phyloP scores from a whole-genome alignment of 768 basidiomycete species.

The Russula dissimulans region DNA sequence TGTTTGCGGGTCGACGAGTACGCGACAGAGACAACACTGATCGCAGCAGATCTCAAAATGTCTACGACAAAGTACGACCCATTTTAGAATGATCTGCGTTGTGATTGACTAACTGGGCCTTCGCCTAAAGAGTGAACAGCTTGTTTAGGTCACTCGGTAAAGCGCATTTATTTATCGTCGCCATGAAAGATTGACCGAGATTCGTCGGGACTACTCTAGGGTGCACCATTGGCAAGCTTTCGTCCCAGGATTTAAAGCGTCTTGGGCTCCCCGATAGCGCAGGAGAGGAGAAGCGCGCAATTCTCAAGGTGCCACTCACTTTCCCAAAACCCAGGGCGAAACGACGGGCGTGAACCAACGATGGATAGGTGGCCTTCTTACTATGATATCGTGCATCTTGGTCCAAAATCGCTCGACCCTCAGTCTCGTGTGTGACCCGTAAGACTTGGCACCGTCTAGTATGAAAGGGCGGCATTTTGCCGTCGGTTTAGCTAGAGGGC shows the following conservation, averaged over 20 bases:
- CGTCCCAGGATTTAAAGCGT: slow-evolving; percentile 53
- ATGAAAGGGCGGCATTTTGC: too few species aligned
- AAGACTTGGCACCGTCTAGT: too few species aligned
- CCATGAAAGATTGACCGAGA: background rate
- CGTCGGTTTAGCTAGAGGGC: too few species aligned
- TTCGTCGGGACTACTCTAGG: slow-evolving; percentile 33
- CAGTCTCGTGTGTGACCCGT: too few species aligned
- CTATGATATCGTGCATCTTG: background rate
- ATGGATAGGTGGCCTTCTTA: background rate
- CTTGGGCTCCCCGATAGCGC: slow-evolving; percentile 59
- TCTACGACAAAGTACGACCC: slow-evolving; percentile 48
- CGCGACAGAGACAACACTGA: slow-evolving; percentile 51
- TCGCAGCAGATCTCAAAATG: slow-evolving; percentile 73
- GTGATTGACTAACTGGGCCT: slow-evolving; percentile 7
- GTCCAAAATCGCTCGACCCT: too few species aligned
- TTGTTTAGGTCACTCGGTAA: slow-evolving; percentile 69
- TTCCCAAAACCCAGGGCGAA: slow-evolving; percentile 60
- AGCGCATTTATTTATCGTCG: slow-evolving; percentile 8
- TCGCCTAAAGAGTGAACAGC: slow-evolving; percentile 41
- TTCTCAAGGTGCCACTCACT: slow-evolving; percentile 63
- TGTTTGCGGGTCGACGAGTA: slow-evolving; percentile 75
- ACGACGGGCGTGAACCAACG: slow-evolving; percentile 22
- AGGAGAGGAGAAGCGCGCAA: slow-evolving; percentile 58
- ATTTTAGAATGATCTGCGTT: background rate
- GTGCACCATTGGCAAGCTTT: slow-evolving; percentile 56